phyloP scores from a whole-genome alignment of 2,329 filamentous ascomycete species.

The Claviceps fusiformis region DNA sequence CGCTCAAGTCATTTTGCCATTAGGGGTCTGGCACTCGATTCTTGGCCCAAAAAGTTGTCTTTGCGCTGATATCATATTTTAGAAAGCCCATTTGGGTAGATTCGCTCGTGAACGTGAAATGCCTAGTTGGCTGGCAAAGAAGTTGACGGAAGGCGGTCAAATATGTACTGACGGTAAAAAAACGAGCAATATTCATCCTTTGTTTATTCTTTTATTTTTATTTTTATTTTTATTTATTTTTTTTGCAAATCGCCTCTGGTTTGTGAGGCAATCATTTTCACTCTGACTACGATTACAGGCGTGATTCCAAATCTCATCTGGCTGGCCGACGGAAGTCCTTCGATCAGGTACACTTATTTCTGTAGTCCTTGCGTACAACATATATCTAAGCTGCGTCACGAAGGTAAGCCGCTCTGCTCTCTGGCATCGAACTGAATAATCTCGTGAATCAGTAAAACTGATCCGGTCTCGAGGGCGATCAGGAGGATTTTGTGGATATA shows the following conservation, averaged over 20 bases:
- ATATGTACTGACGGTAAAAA: slow-evolving; percentile 5
- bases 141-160: slow-evolving; percentile 2
- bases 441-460: not conserved
- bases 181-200: not conserved
- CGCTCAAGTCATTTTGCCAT: not conserved
- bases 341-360: slow-evolving; percentile 59
- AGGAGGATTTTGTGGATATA: slow-evolving; percentile 88
- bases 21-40: not conserved
- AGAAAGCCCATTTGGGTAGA: slow-evolving; percentile 4
- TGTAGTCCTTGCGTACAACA: slow-evolving; percentile 67
- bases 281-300: slow-evolving; percentile 18
- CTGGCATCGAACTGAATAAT: not conserved
- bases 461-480: not conserved
- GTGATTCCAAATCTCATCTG: slow-evolving; percentile 49
- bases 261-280: no score
- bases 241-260: not conserved
- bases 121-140: slow-evolving; percentile 5
- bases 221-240: not conserved
- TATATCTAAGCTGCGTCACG: slow-evolving; percentile 65
- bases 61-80: slow-evolving; percentile 2
- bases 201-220: not conserved
- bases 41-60: not conserved
- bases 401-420: slow-evolving; percentile 34
- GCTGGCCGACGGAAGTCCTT: slow-evolving; percentile 48
- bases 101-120: slow-evolving; percentile 6